Percentiles rank a stretch among this genome's conserved stretches.
Conservation (phyloP, 306 rosid species). For the Inga oerstediana region DNA sequence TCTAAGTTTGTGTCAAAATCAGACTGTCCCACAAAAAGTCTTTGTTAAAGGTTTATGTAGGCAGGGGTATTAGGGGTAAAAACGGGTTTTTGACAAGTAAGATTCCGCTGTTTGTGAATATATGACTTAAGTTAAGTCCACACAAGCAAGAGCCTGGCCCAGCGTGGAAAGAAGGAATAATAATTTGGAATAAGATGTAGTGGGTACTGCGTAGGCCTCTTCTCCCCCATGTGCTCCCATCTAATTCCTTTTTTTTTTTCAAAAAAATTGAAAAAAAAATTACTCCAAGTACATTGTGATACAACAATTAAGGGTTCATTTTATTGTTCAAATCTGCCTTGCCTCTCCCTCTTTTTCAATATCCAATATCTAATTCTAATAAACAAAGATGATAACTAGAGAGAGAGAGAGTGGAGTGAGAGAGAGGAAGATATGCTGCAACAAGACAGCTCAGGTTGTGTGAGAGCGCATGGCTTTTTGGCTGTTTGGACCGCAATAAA, state of each 20-base stretch:
- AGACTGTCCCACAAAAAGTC: conserved; percentile 37
- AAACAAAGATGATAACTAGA: no score
- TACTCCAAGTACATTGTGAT: not conserved
- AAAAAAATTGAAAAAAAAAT: no score
- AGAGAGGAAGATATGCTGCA: no score
- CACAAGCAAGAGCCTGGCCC: not conserved
- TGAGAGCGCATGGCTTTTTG: not conserved
- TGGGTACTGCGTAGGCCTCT: not conserved
- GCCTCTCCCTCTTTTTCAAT: no score
- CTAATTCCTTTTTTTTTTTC: no score
- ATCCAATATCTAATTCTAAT: no score
- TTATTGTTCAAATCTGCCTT: no score
- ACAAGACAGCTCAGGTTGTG: not conserved
- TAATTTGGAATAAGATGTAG: not conserved
- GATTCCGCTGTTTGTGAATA: not conserved
- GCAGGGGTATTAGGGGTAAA: not conserved
- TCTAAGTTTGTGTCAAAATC: conserved; percentile 37
- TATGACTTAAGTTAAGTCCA: no score
- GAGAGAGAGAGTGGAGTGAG: no score
- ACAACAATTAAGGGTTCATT: no score
- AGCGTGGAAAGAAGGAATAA: not conserved
- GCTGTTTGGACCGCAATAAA: not conserved
- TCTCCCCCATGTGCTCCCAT: not conserved
- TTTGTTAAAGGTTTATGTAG: not conserved
- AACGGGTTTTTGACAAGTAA: not conserved